A percentile compares a stretch with the other conserved stretches of the same genome.
phyloP scores from a whole-genome alignment of 805 yeast genomes.

The Isabelozyma heimii region DNA sequence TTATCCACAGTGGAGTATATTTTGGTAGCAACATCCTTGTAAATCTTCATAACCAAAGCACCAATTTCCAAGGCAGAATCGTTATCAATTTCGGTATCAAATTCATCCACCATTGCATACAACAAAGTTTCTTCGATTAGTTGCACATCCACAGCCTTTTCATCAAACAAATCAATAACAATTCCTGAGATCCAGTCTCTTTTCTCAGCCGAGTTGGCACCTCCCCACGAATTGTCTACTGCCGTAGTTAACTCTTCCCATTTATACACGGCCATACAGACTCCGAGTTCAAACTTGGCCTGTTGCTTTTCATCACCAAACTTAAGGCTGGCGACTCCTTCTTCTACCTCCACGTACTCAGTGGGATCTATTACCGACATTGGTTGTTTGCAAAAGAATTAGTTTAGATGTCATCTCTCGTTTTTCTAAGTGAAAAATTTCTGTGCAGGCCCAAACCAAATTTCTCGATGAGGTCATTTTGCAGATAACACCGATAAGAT shows the following conservation, averaged over 20 bases:
- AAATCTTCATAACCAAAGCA: constrained; percentile 58
- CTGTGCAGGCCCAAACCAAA: background rate
- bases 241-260: constrained; percentile 92
- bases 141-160: constrained; percentile 66
- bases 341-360: constrained; percentile 54
- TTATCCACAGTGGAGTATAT: constrained; percentile 57
- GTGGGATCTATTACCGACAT: constrained; percentile 40
- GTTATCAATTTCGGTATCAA: constrained; percentile 84
- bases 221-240: constrained; percentile 94
- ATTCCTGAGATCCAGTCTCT: constrained; percentile 92
- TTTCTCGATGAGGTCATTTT: constrained; percentile 4
- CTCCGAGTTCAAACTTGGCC: constrained; percentile 88
- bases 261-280: constrained; percentile 81
- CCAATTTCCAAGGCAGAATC: constrained; percentile 81
- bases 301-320: constrained; percentile 65
- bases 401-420: background rate
- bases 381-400: background rate
- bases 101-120: constrained; percentile 93
- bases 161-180: constrained; percentile 73
- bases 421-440: background rate
- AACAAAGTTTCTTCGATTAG: constrained; percentile 81
- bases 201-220: constrained; percentile 84
- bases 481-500: background rate
- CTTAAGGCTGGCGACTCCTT: constrained; percentile 33
- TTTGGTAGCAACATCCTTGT: constrained; percentile 57